Evolutionary conservation across 2,329 filamentous ascomycete genomes (phyloP).

Genomic region (Thielaviopsis ethacetica): DNA sequence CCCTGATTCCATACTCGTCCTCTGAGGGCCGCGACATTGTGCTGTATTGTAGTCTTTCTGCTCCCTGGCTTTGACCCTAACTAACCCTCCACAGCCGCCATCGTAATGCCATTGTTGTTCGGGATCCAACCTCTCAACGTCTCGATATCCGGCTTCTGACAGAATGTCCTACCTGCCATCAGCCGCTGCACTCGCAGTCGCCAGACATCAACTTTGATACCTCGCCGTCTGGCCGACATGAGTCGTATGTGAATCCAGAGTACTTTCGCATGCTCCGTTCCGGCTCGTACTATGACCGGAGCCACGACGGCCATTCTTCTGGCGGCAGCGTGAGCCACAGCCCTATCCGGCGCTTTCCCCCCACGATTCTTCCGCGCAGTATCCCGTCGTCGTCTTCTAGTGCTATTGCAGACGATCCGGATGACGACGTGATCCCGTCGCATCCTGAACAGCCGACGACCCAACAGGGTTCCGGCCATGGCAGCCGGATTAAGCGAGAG

Average conservation of each 20-base stretch:
- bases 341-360: not conserved
- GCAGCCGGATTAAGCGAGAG: constrained; percentile 61
- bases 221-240: constrained; percentile 22
- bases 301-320: constrained; percentile 26
- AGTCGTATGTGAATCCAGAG: constrained; percentile 70
- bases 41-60: constrained; percentile 45
- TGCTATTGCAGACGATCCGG: not conserved
- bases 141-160: constrained; percentile 64
- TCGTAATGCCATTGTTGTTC: constrained; percentile 81
- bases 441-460: constrained; percentile 8
- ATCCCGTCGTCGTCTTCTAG: constrained; percentile 3
- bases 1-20: constrained; percentile 60
- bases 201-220: constrained; percentile 33
- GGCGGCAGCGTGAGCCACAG: constrained; percentile 13
- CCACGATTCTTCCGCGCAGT: not conserved
- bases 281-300: constrained; percentile 16
- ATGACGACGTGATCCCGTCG: not conserved
- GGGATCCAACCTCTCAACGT: constrained; percentile 69
- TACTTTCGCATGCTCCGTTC: constrained; percentile 88
- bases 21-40: constrained; percentile 64
- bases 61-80: not conserved
- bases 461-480: constrained; percentile 14
- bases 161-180: constrained; percentile 85
- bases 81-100: constrained; percentile 48
- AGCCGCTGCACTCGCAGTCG: constrained; percentile 40